Evolutionary conservation across 768 basidiomycete genomes (phyloP).

Genomic region (Hypholoma fasciculare): DNA sequence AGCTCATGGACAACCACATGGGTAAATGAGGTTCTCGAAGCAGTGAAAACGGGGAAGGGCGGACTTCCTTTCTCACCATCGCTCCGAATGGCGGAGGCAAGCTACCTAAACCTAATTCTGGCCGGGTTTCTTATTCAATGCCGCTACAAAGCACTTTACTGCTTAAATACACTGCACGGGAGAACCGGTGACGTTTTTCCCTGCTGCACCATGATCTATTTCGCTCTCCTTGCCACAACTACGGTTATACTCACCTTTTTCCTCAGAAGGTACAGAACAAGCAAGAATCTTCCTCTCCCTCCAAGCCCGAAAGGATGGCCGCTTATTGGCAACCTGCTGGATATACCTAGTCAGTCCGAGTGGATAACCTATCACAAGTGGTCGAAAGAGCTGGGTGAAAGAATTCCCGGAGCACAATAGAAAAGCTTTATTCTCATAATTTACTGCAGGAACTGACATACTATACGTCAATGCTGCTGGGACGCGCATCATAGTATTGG

Average conservation of each 20-base stretch:
- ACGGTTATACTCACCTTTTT: background rate
- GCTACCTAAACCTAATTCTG: too few species aligned
- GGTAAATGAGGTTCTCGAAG: too few species aligned
- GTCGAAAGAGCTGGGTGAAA: constrained; percentile 20
- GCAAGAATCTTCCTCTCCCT: constrained; percentile 15
- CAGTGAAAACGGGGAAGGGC: too few species aligned
- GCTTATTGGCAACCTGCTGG: constrained; percentile 20
- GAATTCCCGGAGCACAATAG: background rate
- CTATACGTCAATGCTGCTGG: constrained; percentile 28
- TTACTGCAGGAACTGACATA: constrained; percentile 27
- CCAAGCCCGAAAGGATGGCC: constrained; percentile 24
- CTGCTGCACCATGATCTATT: too few species aligned
- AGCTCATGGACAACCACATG: too few species aligned
- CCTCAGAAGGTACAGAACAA: background rate
- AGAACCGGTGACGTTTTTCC: too few species aligned
- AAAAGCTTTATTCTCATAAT: background rate
- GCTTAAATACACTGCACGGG: too few species aligned
- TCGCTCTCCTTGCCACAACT: background rate
- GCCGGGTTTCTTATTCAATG: too few species aligned
- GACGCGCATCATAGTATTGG: constrained; percentile 28
- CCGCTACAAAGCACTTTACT: too few species aligned
- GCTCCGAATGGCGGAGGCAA: too few species aligned
- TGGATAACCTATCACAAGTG: constrained; percentile 23
- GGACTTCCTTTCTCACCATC: too few species aligned
- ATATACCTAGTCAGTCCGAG: constrained; percentile 18